Percentiles rank a stretch among this genome's conserved stretches.
phyloP scores from a whole-genome alignment of 2,329 filamentous ascomycete species.

The Neopestalotiopsis rosae region DNA sequence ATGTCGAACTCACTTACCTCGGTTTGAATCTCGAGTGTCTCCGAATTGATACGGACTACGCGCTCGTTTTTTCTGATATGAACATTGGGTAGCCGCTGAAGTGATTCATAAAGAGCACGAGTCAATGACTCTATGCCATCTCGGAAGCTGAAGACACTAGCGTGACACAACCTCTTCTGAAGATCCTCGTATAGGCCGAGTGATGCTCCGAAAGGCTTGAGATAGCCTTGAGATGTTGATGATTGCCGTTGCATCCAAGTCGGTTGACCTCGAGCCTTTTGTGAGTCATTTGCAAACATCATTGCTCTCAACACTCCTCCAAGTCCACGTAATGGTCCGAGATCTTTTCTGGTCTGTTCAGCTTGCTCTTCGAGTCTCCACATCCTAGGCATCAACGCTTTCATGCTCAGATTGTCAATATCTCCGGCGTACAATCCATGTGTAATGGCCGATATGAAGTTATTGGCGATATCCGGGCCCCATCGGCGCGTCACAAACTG shows the following conservation, averaged over 20 bases:
- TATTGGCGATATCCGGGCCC: slow-evolving; percentile 16
- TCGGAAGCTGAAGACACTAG: slow-evolving; percentile 11
- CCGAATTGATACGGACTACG: not conserved
- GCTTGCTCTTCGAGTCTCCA: slow-evolving; percentile 17
- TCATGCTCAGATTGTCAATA: slow-evolving; percentile 19
- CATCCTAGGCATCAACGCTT: slow-evolving; percentile 16
- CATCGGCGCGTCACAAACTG: slow-evolving; percentile 18
- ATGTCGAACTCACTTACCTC: not conserved
- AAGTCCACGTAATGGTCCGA: not conserved
- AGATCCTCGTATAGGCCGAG: not conserved
- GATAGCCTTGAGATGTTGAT: not conserved
- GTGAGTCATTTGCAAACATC: not conserved
- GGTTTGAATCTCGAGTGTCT: not conserved
- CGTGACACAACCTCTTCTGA: not conserved
- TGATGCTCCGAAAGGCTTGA: not conserved
- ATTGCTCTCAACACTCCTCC: slow-evolving; percentile 4
- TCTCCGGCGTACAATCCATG: slow-evolving; percentile 21
- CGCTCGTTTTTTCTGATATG: not conserved
- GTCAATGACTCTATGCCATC: not conserved
- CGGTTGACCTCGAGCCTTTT: not conserved
- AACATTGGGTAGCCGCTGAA: not conserved
- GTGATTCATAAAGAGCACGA: not conserved
- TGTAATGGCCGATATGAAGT: slow-evolving; percentile 18
- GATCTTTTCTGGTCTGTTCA: slow-evolving; percentile 9
- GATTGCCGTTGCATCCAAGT: not conserved